Conservation (phyloP, 148 eudicot species). For the Chenopodium berlandieri region DNA sequence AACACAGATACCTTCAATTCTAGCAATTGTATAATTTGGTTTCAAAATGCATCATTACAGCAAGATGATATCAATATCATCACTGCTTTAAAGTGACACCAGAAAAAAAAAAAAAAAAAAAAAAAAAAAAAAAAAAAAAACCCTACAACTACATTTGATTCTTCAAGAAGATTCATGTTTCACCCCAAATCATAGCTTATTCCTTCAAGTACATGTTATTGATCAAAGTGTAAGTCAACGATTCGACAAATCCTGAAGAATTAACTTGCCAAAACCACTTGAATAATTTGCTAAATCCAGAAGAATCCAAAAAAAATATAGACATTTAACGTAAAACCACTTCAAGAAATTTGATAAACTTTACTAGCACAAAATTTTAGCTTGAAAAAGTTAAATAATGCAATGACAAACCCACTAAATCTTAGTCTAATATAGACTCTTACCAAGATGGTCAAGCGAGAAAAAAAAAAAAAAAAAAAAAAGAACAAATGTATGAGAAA, state of each 20-base stretch:
- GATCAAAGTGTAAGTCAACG: neutral
- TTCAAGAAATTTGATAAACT: neutral
- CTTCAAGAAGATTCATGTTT: neutral
- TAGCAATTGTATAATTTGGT: no score
- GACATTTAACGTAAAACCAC: neutral
- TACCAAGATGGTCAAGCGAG: neutral
- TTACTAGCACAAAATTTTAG: neutral
- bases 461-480: no score
- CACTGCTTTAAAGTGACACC: neutral
- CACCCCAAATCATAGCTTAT: neutral
- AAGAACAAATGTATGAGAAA: neutral
- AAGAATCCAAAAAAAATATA: no score
- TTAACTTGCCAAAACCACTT: neutral
- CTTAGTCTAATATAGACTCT: neutral
- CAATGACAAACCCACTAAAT: neutral
- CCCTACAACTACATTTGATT: neutral
- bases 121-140: no score
- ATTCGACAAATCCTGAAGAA: neutral
- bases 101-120: neutral
- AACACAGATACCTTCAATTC: neutral
- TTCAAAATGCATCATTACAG: no score
- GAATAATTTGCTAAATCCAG: neutral
- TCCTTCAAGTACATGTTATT: neutral
- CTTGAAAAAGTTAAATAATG: neutral
- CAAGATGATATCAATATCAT: neutral